Conservation (phyloP, 306 rosid genomes). For the Corylus heterophylla region DNA sequence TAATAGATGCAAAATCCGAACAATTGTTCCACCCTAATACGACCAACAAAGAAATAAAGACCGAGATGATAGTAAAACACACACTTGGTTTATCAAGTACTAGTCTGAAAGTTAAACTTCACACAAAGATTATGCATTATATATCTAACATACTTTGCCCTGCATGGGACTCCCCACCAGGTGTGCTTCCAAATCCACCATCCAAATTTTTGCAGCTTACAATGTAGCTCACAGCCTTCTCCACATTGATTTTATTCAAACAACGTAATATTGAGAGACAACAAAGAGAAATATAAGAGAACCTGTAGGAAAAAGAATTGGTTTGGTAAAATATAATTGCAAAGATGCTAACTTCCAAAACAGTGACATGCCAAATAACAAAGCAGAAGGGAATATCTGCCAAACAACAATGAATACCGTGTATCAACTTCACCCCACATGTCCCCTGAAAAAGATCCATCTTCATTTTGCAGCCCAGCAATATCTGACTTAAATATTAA, state of each 20-base stretch:
- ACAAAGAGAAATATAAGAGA: constrained; percentile 75
- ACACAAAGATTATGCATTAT: not conserved
- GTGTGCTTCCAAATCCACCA: constrained; percentile 93
- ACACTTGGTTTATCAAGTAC: constrained; percentile 2
- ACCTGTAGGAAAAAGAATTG: constrained; percentile 46
- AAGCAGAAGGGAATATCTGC: not conserved
- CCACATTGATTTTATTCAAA: constrained; percentile 74
- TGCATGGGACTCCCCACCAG: constrained; percentile 95
- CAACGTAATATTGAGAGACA: constrained; percentile 65
- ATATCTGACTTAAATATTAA: constrained; percentile 58
- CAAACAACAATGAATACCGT: constrained; percentile 40
- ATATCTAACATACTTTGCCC: constrained; percentile 75
- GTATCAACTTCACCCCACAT: constrained; percentile 93
- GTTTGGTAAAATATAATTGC: constrained; percentile 4
- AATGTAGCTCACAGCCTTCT: constrained; percentile 78
- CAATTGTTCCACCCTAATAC: not conserved
- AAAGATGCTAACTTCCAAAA: constrained; percentile 7
- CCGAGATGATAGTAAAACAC: not conserved
- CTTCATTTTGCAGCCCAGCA: constrained; percentile 80
- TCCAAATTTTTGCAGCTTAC: constrained; percentile 89
- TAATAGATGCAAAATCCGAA: not conserved
- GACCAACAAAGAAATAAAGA: not conserved
- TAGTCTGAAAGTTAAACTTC: constrained; percentile 19
- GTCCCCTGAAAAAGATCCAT: constrained; percentile 94
- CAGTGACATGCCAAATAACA: not conserved